A percentile compares a stretch with the other conserved stretches of the same genome.
Conservation (phyloP, 2,329 filamentous ascomycete genomes). For the Paecilomyces fulvus region DNA sequence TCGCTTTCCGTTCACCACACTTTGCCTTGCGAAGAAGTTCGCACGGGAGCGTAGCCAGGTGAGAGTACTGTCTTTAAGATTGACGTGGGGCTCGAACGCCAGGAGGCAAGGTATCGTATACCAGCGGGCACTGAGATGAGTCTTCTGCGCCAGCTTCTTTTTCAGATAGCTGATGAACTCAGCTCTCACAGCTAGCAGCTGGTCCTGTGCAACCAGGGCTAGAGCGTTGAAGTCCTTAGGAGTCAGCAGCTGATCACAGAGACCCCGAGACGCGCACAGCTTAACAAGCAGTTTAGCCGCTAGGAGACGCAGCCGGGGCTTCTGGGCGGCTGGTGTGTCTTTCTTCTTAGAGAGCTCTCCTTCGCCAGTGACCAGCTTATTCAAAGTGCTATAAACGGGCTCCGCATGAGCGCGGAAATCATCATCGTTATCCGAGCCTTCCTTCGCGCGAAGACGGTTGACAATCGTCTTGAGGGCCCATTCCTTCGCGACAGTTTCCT, state of each 20-base stretch:
- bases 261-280: constrained; percentile 65
- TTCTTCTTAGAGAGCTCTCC: constrained; percentile 72
- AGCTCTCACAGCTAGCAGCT: constrained; percentile 61
- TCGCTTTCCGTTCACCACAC: constrained; percentile 26
- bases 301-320: constrained; percentile 68
- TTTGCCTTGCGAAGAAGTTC: constrained; percentile 50
- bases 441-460: constrained; percentile 67
- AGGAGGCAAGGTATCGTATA: constrained; percentile 84
- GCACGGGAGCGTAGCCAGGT: constrained; percentile 85
- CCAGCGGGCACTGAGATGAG: constrained; percentile 74
- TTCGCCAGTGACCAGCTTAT: constrained; percentile 62
- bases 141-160: constrained; percentile 48
- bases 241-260: constrained; percentile 64
- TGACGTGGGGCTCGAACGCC: constrained; percentile 75
- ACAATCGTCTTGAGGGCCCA: constrained; percentile 78
- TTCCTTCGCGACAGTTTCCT: constrained; percentile 75
- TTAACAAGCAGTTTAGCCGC: constrained; percentile 78
- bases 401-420: constrained; percentile 47
- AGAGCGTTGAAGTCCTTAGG: constrained; percentile 71
- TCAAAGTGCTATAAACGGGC: constrained; percentile 70
- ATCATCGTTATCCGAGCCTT: constrained; percentile 36
- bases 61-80: constrained; percentile 64
- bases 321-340: constrained; percentile 69
- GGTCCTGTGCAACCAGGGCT: constrained; percentile 73
- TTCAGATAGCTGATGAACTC: constrained; percentile 79